Conservation (phyloP, 495 filamentous ascomycete genomes). For the Gamarada debralockiae region DNA sequence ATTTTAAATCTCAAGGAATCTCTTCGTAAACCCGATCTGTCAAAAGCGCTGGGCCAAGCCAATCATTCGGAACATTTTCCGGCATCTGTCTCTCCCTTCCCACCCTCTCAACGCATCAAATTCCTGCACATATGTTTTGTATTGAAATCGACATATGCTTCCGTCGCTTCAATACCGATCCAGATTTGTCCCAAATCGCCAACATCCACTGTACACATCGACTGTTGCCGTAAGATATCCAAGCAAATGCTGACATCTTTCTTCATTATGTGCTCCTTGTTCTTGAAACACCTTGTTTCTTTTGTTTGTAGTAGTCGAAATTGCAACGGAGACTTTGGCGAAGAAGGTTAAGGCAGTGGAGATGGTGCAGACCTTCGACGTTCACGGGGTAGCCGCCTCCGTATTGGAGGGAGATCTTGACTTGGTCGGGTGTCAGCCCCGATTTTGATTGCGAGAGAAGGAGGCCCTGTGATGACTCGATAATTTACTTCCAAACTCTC, state of each 20-base stretch:
- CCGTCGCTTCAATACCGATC: slow-evolving; percentile 34
- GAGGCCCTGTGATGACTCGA: slow-evolving; percentile 27
- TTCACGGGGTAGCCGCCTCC: slow-evolving; percentile 50
- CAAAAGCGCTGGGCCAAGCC: slow-evolving; percentile 31
- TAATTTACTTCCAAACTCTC: slow-evolving; percentile 41
- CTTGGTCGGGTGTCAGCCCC: slow-evolving; percentile 40
- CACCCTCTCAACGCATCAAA: slow-evolving; percentile 46
- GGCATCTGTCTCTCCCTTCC: slow-evolving; percentile 40
- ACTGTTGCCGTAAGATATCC: slow-evolving; percentile 47
- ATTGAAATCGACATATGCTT: slow-evolving; percentile 48
- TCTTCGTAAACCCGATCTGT: slow-evolving; percentile 33
- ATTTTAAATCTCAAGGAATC: slow-evolving; percentile 40
- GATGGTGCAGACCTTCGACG: slow-evolving; percentile 52
- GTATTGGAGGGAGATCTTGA: slow-evolving; percentile 44
- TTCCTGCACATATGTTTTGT: slow-evolving; percentile 49
- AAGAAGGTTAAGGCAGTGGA: slow-evolving; percentile 54
- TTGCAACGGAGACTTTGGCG: slow-evolving; percentile 51
- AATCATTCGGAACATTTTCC: slow-evolving; percentile 30
- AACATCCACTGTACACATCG: slow-evolving; percentile 51
- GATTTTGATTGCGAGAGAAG: slow-evolving; percentile 31
- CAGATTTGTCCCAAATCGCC: slow-evolving; percentile 48
- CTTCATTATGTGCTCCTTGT: slow-evolving; percentile 40
- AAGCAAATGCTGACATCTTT: slow-evolving; percentile 43
- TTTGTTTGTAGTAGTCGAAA: slow-evolving; percentile 47
- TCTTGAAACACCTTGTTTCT: slow-evolving; percentile 43